phyloP scores from a whole-genome alignment of 2,329 filamentous ascomycete genomes.

The Calonectria pseudoreteaudii region DNA sequence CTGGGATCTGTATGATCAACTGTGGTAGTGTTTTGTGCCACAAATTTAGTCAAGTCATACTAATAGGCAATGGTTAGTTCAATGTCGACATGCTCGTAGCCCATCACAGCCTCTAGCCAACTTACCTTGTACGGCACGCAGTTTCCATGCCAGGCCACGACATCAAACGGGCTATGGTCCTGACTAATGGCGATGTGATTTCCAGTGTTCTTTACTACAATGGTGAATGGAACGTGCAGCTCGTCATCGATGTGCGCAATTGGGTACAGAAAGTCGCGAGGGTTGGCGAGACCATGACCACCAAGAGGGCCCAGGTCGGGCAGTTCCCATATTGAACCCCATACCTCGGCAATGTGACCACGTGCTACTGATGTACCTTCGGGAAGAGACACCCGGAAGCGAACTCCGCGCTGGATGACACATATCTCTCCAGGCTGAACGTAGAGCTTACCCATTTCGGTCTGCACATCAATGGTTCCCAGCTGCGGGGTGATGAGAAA shows the following conservation, averaged over 20 bases:
- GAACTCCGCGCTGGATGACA: constrained; percentile 71
- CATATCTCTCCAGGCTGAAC: constrained; percentile 75
- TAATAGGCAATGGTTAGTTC: background rate
- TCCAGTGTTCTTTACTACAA: constrained; percentile 72
- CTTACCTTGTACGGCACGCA: constrained; percentile 66
- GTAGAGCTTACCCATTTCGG: constrained; percentile 72
- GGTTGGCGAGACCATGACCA: background rate
- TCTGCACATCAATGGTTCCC: constrained; percentile 74
- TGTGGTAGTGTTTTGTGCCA: background rate
- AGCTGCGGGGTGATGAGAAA: constrained; percentile 7
- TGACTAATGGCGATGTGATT: constrained; percentile 70
- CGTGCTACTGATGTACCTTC: background rate
- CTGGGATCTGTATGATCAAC: constrained; percentile 72
- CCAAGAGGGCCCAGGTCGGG: background rate
- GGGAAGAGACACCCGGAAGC: background rate
- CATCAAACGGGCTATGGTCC: constrained; percentile 75
- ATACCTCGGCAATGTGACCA: background rate
- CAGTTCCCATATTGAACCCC: constrained; percentile 4
- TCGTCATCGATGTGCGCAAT: background rate
- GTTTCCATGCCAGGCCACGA: constrained; percentile 77
- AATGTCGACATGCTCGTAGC: background rate
- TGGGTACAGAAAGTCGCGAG: background rate
- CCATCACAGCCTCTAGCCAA: background rate
- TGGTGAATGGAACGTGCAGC: constrained; percentile 53
- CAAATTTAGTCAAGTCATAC: background rate